These are phyloP conservation scores for Lachancea nothofagi DNA, from an alignment of 805 yeast genomes.

Conservation along the genomic window DNA sequence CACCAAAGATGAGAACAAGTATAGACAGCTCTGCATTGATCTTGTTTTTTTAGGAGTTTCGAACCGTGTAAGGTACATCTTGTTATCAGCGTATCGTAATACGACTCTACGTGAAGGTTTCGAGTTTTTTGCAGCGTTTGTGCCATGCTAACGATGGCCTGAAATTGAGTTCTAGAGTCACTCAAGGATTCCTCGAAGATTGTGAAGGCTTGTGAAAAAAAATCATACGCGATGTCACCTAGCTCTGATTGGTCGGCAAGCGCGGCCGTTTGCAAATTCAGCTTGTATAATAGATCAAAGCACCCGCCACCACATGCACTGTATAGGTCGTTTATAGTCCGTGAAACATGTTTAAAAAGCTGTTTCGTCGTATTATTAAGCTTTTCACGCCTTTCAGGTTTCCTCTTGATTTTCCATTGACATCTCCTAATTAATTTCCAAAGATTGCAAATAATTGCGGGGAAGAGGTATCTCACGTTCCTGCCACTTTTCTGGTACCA, in stretches of 20 bases:
- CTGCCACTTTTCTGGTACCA: constrained; percentile 37
- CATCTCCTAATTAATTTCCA: constrained; percentile 54
- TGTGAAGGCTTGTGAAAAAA: constrained; percentile 81
- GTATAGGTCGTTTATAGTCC: constrained; percentile 62
- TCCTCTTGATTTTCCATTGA: constrained; percentile 25
- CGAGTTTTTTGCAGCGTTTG: constrained; percentile 49
- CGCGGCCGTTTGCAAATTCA: constrained; percentile 61
- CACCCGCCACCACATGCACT: constrained; percentile 21
- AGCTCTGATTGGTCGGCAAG: constrained; percentile 72
- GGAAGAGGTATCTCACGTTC: constrained; percentile 62
- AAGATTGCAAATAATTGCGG: constrained; percentile 62
- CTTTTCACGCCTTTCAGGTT: constrained; percentile 19
- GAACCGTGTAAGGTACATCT: constrained; percentile 85
- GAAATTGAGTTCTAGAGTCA: constrained; percentile 50
- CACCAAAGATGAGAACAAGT: constrained; percentile 91
- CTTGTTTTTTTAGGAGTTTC: constrained; percentile 82
- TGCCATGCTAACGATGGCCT: constrained; percentile 45
- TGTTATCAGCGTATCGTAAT: constrained; percentile 77
- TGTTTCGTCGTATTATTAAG: constrained; percentile 35
- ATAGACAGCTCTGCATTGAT: constrained; percentile 86
- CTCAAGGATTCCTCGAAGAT: constrained; percentile 65
- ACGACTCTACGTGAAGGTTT: constrained; percentile 42
- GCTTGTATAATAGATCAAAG: constrained; percentile 35
- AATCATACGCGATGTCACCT: constrained; percentile 76
- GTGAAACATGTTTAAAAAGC: constrained; percentile 69